A percentile compares a stretch with the other conserved stretches of the same genome.
These are phyloP conservation scores for Endoconidiophora laricicola DNA, from an alignment of 2,329 filamentous ascomycete genomes.

Conservation along the genomic window DNA sequence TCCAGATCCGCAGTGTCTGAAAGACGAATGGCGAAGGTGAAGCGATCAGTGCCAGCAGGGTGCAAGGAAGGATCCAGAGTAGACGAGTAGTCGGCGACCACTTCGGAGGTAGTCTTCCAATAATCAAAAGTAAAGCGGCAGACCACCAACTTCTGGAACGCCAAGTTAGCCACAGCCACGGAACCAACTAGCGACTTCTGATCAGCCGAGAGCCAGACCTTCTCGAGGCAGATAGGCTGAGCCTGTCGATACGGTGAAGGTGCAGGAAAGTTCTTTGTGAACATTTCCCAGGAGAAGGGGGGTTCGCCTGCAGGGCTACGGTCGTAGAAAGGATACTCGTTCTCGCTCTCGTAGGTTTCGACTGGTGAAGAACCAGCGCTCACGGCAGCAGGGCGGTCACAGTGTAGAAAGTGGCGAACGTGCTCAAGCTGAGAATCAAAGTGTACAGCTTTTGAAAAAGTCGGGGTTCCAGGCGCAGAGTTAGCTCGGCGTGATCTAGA, in stretches of 20 bases:
- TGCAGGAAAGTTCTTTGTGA: slow-evolving; percentile 66
- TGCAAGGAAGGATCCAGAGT: slow-evolving; percentile 43
- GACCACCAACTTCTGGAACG: slow-evolving; percentile 78
- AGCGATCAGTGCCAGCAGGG: slow-evolving; percentile 54
- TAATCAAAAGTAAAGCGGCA: slow-evolving; percentile 93
- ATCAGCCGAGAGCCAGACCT: slow-evolving; percentile 72
- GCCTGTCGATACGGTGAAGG: slow-evolving; percentile 33
- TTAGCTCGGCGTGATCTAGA: slow-evolving; percentile 64
- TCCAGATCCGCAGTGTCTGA: slow-evolving; percentile 84
- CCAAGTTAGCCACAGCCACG: slow-evolving; percentile 70
- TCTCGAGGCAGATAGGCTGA: slow-evolving; percentile 63
- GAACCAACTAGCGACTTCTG: slow-evolving; percentile 75
- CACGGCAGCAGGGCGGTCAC: slow-evolving; percentile 88
- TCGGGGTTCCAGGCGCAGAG: slow-evolving; percentile 94
- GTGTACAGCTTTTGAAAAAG: slow-evolving; percentile 93
- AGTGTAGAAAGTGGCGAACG: slow-evolving; percentile 85
- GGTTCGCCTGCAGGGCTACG: slow-evolving; percentile 18
- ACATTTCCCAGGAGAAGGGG: slow-evolving; percentile 73
- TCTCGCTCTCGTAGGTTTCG: slow-evolving; percentile 72
- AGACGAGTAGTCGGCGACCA: slow-evolving; percentile 71
- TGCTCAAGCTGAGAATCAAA: slow-evolving; percentile 95
- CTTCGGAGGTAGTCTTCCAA: slow-evolving; percentile 97
- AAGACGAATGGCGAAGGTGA: slow-evolving; percentile 87
- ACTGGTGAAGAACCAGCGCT: slow-evolving; percentile 86
- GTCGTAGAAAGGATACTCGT: slow-evolving; percentile 63